Evolutionary conservation across 2,329 filamentous ascomycete species (phyloP).

Genomic region (Verticillium nonalfalfae): DNA sequence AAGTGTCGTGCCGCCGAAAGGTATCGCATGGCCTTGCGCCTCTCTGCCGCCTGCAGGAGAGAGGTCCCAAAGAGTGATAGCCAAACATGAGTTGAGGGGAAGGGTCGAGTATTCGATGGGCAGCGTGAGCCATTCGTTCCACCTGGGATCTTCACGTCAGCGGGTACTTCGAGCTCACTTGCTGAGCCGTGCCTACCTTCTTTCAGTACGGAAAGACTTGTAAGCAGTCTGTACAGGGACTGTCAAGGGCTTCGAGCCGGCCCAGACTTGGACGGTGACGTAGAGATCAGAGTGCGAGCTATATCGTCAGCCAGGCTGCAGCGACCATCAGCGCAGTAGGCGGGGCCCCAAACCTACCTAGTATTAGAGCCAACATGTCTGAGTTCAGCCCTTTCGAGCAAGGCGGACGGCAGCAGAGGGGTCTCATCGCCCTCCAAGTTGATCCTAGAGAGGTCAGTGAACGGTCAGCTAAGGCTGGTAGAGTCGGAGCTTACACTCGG

Average conservation of each 20-base stretch:
- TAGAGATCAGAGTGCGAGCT: constrained; percentile 84
- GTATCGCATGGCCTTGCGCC: constrained; percentile 70
- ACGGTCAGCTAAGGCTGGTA: neutral
- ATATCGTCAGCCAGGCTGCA: constrained; percentile 13
- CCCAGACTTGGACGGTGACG: constrained; percentile 89
- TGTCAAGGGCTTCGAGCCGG: constrained; percentile 89
- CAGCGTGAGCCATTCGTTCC: constrained; percentile 94
- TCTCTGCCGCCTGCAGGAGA: constrained; percentile 69
- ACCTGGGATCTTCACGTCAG: constrained; percentile 38
- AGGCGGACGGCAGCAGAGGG: constrained; percentile 50
- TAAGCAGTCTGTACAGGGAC: constrained; percentile 90
- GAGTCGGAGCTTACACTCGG: constrained; percentile 45
- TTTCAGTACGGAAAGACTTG: constrained; percentile 75
- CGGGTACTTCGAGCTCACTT: neutral
- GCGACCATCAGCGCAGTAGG: constrained; percentile 8
- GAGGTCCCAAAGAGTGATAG: constrained; percentile 92
- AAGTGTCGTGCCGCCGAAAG: constrained; percentile 91
- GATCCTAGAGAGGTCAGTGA: constrained; percentile 25
- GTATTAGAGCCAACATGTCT: constrained; percentile 83
- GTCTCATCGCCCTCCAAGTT: constrained; percentile 40
- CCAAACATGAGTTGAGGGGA: constrained; percentile 75
- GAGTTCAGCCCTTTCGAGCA: constrained; percentile 72
- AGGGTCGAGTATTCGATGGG: constrained; percentile 80
- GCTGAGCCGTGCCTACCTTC: constrained; percentile 37
- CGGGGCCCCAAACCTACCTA: constrained; percentile 39